Conservation (phyloP, 306 rosid species). For the Dalbergia cultrata region DNA sequence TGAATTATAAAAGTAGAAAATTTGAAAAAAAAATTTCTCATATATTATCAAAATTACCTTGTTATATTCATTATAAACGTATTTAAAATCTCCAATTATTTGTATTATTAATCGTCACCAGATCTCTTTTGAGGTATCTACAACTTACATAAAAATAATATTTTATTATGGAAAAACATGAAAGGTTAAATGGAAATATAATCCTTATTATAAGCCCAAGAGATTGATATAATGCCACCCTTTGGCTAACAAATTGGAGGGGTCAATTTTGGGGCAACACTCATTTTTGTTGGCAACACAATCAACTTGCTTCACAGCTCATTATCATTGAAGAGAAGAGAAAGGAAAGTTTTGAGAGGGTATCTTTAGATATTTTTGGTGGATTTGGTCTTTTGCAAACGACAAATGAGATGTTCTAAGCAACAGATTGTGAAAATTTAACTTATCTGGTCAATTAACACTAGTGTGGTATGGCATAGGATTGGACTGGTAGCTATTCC, state of each 20-base stretch:
- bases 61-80: too few relatives aligned
- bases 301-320: conserved; percentile 16
- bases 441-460: neutral
- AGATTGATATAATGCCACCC: neutral
- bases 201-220: neutral
- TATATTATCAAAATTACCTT: too few relatives aligned
- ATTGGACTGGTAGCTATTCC: neutral
- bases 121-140: too few relatives aligned
- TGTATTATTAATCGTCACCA: too few relatives aligned
- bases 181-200: neutral
- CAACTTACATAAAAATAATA: too few relatives aligned
- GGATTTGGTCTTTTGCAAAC: conserved; percentile 34
- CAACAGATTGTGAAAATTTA: neutral
- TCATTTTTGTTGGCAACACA: conserved; percentile 18
- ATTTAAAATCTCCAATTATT: too few relatives aligned
- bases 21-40: too few relatives aligned
- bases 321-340: conserved; percentile 12
- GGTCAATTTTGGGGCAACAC: conserved; percentile 28
- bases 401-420: conserved; percentile 1
- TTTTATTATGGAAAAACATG: neutral
- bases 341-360: conserved; percentile 37
- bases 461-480: conserved; percentile 10
- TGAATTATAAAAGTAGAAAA: too few relatives aligned
- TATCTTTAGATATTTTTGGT: conserved; percentile 7
- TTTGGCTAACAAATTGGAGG: conserved; percentile 15